phyloP scores from a whole-genome alignment of 169 alveolate species.

The Plasmodium gonderi region DNA sequence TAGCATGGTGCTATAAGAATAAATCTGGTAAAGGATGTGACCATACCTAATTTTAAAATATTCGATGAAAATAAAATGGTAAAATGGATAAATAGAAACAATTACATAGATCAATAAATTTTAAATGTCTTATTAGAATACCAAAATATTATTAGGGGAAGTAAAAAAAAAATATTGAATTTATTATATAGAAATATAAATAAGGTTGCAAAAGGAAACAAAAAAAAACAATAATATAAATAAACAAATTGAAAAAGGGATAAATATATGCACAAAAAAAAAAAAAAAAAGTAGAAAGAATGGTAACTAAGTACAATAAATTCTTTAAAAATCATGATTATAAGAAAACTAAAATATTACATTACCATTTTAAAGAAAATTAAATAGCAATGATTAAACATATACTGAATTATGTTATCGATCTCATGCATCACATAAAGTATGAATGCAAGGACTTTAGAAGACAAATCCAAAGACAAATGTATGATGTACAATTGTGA shows the following conservation, averaged over 20 bases:
- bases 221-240: neutral
- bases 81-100: neutral
- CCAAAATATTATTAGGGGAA: neutral
- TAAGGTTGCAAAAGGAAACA: neutral
- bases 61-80: neutral
- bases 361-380: slow-evolving; percentile 3
- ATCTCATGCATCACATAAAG: slow-evolving; percentile 15
- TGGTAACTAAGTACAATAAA: neutral
- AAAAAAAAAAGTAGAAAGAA: slow-evolving; percentile 10
- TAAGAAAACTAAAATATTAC: neutral
- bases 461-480: slow-evolving; percentile 4
- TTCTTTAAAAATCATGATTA: neutral
- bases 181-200: slow-evolving; percentile 5
- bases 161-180: slow-evolving; percentile 11
- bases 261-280: neutral
- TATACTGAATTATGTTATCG: slow-evolving; percentile 8
- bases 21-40: neutral
- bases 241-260: slow-evolving; percentile 9
- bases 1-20: neutral
- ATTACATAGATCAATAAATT: neutral
- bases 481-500: neutral
- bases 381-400: neutral
- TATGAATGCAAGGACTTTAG: neutral
- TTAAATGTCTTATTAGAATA: neutral
- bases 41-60: neutral